Evolutionary conservation across 2,329 filamentous ascomycete species (phyloP).

Genomic region (Sporothrix luriei): DNA sequence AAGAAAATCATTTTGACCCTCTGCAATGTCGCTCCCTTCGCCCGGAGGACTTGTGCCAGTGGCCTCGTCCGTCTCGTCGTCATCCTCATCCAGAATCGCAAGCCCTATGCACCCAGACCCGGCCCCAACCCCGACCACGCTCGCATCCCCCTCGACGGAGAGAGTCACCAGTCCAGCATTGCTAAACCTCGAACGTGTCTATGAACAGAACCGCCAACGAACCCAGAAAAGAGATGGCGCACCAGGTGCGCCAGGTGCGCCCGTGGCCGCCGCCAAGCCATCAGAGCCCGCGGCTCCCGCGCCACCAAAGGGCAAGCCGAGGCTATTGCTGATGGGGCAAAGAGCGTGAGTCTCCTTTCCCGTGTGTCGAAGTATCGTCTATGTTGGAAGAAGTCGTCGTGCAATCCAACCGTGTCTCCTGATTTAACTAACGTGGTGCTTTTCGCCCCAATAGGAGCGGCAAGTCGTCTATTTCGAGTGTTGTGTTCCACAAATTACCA

Average conservation of each 20-base stretch:
- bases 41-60: not conserved
- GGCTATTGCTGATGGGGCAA: slow-evolving; percentile 91
- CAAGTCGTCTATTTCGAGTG: slow-evolving; percentile 97
- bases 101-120: not conserved
- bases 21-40: not conserved
- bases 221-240: slow-evolving; percentile 53
- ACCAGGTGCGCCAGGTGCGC: not conserved
- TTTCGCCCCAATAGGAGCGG: slow-evolving; percentile 68
- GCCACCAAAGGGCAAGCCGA: slow-evolving; percentile 70
- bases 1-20: no score
- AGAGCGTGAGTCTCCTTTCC: slow-evolving; percentile 66
- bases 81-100: not conserved
- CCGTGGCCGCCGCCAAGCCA: slow-evolving; percentile 36
- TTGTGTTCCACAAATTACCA: slow-evolving; percentile 98
- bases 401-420: slow-evolving; percentile 28
- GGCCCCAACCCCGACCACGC: not conserved
- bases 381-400: slow-evolving; percentile 11
- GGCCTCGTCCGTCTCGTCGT: not conserved
- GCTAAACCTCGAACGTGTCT: slow-evolving; percentile 65
- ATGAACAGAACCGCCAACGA: slow-evolving; percentile 61
- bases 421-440: slow-evolving; percentile 23
- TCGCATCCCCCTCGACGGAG: slow-evolving; percentile 28
- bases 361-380: not conserved
- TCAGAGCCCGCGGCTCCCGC: slow-evolving; percentile 49
- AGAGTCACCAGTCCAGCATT: slow-evolving; percentile 57